Base-by-base conservation (phyloP, 345 rosid species). In the Lumnitzera racemosa region DNA sequence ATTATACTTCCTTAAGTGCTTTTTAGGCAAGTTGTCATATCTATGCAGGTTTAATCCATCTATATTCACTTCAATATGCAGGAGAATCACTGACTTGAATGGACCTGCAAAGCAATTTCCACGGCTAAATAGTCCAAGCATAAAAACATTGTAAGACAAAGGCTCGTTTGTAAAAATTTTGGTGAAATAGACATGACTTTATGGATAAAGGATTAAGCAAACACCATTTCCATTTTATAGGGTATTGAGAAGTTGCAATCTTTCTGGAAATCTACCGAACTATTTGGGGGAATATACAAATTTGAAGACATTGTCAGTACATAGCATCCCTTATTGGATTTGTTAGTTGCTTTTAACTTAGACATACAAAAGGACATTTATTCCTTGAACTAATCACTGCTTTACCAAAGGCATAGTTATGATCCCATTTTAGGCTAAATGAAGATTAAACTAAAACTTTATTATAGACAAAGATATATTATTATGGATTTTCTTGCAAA, bases 231-330 rank as follows among this genome's bases (percentile, higher is more conserved):
- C 58, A 50, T 25, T 15, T 61, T 51, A 15, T 78, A 85, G 88
- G 66, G 62, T 81, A 51, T 62, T 83, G 59, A 78, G 89, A 67
- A 79, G 76, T 73, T 81, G 87, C 80, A 83, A 68, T 72, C 59
- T 83, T 56, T 65, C 51, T 16, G 85, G 84, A 51, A 5, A 2
- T 9, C 53, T 83, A 48, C 94, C 90, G 27, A 57, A 11, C 0
- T 81, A 72, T 78, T 68, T 87, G 46, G 79, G 62, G 24, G 13
- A 5, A 3, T 48, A 64, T 25, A 55, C 31, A 13, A 0, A 9
- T 0, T 60, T 84, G 51, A 72, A 58, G 47, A 11, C 13, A 49
- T 59, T 87, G 94, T 87, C 36, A 80, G 91, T 76, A 57, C 41
- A 24, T 1, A 27, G 27, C 47, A n/a, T 23, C 49, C 49, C 0